These are phyloP conservation scores for Neocucurbitaria cava DNA, from an alignment of 2,329 filamentous ascomycete genomes.

Conservation along the genomic window DNA sequence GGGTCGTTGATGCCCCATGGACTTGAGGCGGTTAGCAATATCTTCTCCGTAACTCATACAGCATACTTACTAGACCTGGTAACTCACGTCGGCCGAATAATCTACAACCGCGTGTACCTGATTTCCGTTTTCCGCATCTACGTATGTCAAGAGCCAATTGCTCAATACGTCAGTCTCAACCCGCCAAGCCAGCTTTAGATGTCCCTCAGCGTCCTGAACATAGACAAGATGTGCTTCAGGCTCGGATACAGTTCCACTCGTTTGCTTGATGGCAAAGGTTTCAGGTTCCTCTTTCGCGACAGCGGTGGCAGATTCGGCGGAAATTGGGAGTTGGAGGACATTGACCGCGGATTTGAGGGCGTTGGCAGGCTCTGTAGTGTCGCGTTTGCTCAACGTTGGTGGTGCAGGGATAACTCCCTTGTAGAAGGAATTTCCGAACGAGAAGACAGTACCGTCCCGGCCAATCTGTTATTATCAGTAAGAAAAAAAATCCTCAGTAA, in stretches of 20 bases:
- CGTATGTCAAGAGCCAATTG: constrained; percentile 67
- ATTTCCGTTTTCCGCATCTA: constrained; percentile 58
- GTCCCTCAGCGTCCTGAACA: constrained; percentile 57
- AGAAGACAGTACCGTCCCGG: constrained; percentile 63
- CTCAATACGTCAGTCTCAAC: constrained; percentile 64
- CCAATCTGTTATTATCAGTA: constrained; percentile 50
- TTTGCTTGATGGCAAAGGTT: constrained; percentile 56
- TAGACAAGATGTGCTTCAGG: constrained; percentile 65
- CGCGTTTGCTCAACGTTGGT: constrained; percentile 51
- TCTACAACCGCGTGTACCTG: constrained; percentile 63
- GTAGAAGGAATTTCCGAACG: constrained; percentile 61
- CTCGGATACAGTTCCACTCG: constrained; percentile 58
- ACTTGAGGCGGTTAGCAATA: constrained; percentile 13
- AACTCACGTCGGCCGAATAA: constrained; percentile 63
- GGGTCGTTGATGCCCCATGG: constrained; percentile 64
- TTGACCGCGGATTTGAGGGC: constrained; percentile 54
- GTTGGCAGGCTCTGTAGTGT: constrained; percentile 52
- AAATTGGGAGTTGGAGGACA: constrained; percentile 52
- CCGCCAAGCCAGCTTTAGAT: constrained; percentile 62
- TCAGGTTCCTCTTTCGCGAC: constrained; percentile 47
- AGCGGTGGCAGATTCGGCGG: constrained; percentile 50
- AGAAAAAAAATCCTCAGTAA: not conserved
- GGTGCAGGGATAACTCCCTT: constrained; percentile 52
- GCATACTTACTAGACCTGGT: constrained; percentile 59
- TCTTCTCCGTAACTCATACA: not conserved